Conservation (phyloP, 352 stramenopile species). For the Pythium angustatum region DNA sequence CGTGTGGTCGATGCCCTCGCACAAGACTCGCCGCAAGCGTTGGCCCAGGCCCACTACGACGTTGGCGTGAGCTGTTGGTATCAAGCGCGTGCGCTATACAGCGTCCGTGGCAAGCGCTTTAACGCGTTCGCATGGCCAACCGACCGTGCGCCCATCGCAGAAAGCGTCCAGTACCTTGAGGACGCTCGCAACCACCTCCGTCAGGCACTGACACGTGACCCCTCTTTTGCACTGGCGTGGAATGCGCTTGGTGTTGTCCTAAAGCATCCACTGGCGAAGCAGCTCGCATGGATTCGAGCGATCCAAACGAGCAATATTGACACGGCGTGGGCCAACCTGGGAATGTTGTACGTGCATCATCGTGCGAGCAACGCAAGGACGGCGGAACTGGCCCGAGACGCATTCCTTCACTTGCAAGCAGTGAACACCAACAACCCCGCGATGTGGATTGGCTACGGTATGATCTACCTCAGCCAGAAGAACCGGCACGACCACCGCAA, state of each 20-base stretch:
- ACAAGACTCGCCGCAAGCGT: not conserved
- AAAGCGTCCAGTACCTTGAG: slow-evolving; percentile 43
- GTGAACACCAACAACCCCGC: slow-evolving; percentile 79
- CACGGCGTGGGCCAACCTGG: slow-evolving; percentile 81
- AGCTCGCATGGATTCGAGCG: slow-evolving; percentile 75
- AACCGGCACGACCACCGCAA: slow-evolving; percentile 45
- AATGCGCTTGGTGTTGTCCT: slow-evolving; percentile 75
- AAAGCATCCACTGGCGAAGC: slow-evolving; percentile 68
- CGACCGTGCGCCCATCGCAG: slow-evolving; percentile 18
- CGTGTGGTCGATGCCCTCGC: slow-evolving; percentile 26
- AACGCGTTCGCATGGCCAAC: slow-evolving; percentile 43
- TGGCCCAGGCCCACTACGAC: slow-evolving; percentile 64
- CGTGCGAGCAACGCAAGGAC: slow-evolving; percentile 14
- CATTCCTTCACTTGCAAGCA: slow-evolving; percentile 80
- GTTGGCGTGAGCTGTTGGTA: slow-evolving; percentile 80
- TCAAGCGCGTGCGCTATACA: slow-evolving; percentile 57
- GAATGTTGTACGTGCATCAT: slow-evolving; percentile 76
- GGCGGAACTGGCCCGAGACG: slow-evolving; percentile 60
- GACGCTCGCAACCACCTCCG: slow-evolving; percentile 30
- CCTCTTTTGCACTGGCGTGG: slow-evolving; percentile 62
- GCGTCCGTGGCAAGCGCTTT: slow-evolving; percentile 31
- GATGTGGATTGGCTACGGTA: slow-evolving; percentile 88
- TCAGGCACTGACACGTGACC: slow-evolving; percentile 37
- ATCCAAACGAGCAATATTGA: slow-evolving; percentile 64
- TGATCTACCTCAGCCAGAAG: slow-evolving; percentile 57